These are phyloP conservation scores for Gossypium ekmanianum DNA, from an alignment of 345 rosid species.

Conservation along the genomic window DNA sequence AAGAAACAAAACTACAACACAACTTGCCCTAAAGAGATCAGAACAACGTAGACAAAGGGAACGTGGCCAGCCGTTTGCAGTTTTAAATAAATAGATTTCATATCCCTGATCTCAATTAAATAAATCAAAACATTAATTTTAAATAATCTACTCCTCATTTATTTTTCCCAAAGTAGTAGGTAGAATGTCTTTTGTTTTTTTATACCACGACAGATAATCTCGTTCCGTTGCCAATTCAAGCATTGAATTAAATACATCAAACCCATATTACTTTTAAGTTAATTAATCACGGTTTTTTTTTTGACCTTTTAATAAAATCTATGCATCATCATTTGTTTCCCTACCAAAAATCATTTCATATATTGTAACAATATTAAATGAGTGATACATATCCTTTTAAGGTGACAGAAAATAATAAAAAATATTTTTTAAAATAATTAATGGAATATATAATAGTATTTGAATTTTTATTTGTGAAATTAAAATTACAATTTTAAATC, in stretches of 20 bases:
- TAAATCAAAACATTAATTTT: neutral
- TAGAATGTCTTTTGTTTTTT: neutral
- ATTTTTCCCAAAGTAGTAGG: neutral
- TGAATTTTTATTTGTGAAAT: too few relatives aligned
- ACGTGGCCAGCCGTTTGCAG: neutral
- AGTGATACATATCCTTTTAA: too few relatives aligned
- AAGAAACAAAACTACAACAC: neutral
- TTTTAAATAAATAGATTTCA: neutral
- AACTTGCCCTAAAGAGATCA: neutral
- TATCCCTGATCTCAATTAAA: neutral
- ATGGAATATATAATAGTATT: too few relatives aligned
- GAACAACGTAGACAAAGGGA: neutral
- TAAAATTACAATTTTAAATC: too few relatives aligned
- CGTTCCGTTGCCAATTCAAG: neutral
- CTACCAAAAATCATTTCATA: too few relatives aligned
- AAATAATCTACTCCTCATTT: neutral
- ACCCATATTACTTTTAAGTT: neutral
- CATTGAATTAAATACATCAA: neutral
- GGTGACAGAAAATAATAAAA: too few relatives aligned
- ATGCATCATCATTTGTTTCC: too few relatives aligned
- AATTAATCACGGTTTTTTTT: too few relatives aligned
- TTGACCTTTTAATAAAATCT: too few relatives aligned
- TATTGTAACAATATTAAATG: too few relatives aligned
- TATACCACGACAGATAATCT: neutral
- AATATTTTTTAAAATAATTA: too few relatives aligned